Base-by-base conservation (phyloP, 2,329 filamentous ascomycete species). In the Hypomyces rosellus region DNA sequence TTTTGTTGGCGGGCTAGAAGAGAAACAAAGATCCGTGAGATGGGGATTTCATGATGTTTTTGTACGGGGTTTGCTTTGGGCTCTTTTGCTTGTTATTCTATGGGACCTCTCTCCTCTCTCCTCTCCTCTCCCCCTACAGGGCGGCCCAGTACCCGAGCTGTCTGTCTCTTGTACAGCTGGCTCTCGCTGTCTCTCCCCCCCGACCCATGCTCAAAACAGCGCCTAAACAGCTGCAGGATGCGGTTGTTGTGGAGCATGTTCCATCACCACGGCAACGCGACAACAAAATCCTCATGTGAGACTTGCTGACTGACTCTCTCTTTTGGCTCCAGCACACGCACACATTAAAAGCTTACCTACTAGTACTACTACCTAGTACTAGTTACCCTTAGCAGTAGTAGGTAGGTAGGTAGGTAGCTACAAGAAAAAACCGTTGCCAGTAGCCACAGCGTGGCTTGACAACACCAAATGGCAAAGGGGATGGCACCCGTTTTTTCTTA, bases 1-100 rank as follows among this genome's bases (percentile, higher is more conserved):
- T 11, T 30, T 30, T 30, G 25, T 30, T 30, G 25, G 25, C 25
- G 9, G 25, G 25, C 25, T 30, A 30, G 25, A 30, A 30, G 8
- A 30, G 25, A 30, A 30, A 30, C 8, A 25, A 45, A 20, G 5
- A 18, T 14, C 41, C 43, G 39, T 46, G 40, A 46, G 45, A 36
- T 45, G 53, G 56, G 52, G 44, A 30, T 57, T 57, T 56, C 56
- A 58, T 55, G 62, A 62, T 65, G 64, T 62, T 65, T 63, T 66
- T 63, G 61, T 65, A 66, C 54, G 55, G 54, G 44, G 25, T 40
- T 40, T 38, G 46, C 34, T 49, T 45, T 36, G 53, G 25, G 25
- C 25, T 30, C 20, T 30, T 7, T 30, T 30, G 25, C 51, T 50
- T 63, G 58, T 63, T 63, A 55, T 63, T 62, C 55, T 55, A n/a